Conservation (phyloP, 2,329 filamentous ascomycete genomes). For the Neurospora sp. region DNA sequence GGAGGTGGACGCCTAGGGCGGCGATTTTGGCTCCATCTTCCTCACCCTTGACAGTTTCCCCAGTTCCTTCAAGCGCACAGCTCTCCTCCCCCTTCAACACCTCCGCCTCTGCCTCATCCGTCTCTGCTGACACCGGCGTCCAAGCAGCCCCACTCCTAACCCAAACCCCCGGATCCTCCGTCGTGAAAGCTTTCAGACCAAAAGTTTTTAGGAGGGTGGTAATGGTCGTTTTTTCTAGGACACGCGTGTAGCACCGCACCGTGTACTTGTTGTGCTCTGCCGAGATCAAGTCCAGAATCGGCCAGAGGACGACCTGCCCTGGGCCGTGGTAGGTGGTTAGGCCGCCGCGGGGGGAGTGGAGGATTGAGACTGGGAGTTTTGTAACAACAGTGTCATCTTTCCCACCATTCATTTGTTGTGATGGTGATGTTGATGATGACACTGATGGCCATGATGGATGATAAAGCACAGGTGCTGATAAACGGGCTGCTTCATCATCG, state of each 20-base stretch:
- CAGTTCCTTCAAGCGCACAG: constrained; percentile 17
- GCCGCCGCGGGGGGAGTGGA: constrained; percentile 70
- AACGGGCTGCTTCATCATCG: constrained; percentile 31
- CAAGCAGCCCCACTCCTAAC: constrained; percentile 25
- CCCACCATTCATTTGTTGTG: constrained; percentile 6
- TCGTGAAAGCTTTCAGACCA: constrained; percentile 52
- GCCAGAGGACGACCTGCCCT: constrained; percentile 87
- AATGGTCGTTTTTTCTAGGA: constrained; percentile 70
- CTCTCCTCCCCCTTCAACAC: background rate
- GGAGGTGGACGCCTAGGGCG: constrained; percentile 82
- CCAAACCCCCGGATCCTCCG: constrained; percentile 81
- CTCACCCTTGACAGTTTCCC: background rate
- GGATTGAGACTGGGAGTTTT: constrained; percentile 45
- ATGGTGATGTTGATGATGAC: constrained; percentile 11
- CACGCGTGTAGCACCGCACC: constrained; percentile 65
- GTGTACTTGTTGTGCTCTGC: constrained; percentile 46
- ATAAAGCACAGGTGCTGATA: constrained; percentile 29
- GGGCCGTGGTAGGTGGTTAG: constrained; percentile 94
- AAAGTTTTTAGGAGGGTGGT: constrained; percentile 47
- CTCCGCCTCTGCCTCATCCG: background rate
- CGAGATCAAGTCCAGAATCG: constrained; percentile 69
- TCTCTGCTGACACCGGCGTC: background rate
- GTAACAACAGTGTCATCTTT: constrained; percentile 11
- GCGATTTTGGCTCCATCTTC: constrained; percentile 59
- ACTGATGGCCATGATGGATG: constrained; percentile 19